Percentiles rank a stretch among this genome's conserved stretches.
phyloP scores from a whole-genome alignment of 1,284 basidiomycete genomes.

The Ganoderma boninense region DNA sequence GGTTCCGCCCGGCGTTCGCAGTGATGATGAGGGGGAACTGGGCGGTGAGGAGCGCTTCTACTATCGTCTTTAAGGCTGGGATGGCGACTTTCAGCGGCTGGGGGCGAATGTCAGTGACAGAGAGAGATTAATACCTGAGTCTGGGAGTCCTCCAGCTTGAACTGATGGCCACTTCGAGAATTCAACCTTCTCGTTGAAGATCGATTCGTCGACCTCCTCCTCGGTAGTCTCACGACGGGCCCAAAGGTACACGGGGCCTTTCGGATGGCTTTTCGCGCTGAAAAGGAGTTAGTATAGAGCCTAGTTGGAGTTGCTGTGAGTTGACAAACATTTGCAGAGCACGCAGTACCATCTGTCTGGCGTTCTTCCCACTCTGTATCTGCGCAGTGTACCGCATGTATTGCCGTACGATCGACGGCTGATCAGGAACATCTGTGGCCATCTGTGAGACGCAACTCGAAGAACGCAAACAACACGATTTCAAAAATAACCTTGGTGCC shows the following conservation, averaged over 20 bases:
- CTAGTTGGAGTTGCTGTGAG: background rate
- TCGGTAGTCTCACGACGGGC: constrained; percentile 76
- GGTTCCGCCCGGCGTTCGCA: constrained; percentile 67
- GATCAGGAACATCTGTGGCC: background rate
- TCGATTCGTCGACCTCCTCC: constrained; percentile 58
- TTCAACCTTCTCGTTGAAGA: constrained; percentile 43
- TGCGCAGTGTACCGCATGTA: constrained; percentile 54
- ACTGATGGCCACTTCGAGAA: constrained; percentile 58
- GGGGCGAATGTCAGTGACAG: background rate
- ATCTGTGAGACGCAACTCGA: background rate
- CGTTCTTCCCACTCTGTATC: constrained; percentile 60
- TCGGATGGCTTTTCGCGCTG: constrained; percentile 71
- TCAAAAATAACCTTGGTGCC: constrained; percentile 61
- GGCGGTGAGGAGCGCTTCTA: constrained; percentile 56
- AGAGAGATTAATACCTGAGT: constrained; percentile 32
- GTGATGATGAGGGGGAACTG: constrained; percentile 70
- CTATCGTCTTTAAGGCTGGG: constrained; percentile 54
- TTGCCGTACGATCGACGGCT: background rate
- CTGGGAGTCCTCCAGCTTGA: constrained; percentile 57
- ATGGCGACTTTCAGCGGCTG: constrained; percentile 4
- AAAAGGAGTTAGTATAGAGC: background rate
- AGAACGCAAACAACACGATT: background rate
- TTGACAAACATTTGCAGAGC: constrained; percentile 64
- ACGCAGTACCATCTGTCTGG: constrained; percentile 59
- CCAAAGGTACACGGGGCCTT: constrained; percentile 79